Percentiles rank a stretch among this genome's conserved stretches.
These are phyloP conservation scores for Murraya paniculata DNA, from an alignment of 345 rosid species.

Conservation along the genomic window DNA sequence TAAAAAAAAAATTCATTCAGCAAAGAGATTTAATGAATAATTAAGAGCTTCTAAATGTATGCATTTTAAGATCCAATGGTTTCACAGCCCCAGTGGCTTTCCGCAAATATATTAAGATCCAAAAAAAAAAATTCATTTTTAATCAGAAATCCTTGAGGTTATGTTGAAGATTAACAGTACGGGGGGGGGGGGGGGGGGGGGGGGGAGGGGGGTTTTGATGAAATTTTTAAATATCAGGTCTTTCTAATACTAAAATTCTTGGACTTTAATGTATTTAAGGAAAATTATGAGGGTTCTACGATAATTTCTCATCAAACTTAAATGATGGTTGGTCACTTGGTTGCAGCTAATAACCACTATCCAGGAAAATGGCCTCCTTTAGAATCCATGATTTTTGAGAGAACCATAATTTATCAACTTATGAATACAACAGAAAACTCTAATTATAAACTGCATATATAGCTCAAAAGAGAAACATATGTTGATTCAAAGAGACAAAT, in stretches of 20 bases:
- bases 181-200: too few species aligned
- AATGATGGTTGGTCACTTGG: slow-evolving; percentile 2
- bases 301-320: not conserved
- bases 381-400: not conserved
- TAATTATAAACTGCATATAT: not conserved
- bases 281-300: not conserved
- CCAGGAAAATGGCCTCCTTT: not conserved
- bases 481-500: not conserved
- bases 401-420: not conserved
- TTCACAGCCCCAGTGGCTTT: not conserved
- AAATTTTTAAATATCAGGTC: not conserved
- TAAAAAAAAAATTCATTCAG: slow-evolving; percentile 1
- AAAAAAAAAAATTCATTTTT: not conserved
- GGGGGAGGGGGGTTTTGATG: not conserved
- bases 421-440: not conserved
- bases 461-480: not conserved
- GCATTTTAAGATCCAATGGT: not conserved
- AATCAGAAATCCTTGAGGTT: not conserved
- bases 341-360: not conserved
- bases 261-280: not conserved
- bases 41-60: not conserved
- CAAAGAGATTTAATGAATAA: not conserved
- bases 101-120: not conserved
- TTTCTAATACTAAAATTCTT: not conserved
- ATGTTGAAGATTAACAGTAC: not conserved